A percentile compares a stretch with the other conserved stretches of the same genome.
These are phyloP conservation scores for Entomophthora muscae DNA, from an alignment of 371 early-diverging fungal genomes.

Conservation along the genomic window DNA sequence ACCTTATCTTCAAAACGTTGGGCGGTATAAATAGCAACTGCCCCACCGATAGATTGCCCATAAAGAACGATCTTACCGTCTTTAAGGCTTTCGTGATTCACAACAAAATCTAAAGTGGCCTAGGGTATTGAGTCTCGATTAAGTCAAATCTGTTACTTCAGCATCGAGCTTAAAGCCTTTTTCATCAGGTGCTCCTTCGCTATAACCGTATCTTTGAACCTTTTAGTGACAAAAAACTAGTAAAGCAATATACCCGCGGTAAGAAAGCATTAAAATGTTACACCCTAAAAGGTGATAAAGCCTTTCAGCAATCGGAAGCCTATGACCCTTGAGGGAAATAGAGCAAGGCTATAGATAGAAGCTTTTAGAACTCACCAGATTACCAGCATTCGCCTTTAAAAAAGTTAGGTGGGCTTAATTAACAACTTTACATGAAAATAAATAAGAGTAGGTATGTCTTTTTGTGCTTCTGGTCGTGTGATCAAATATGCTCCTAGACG, in stretches of 20 bases:
- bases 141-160: constrained; percentile 27
- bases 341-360: neutral
- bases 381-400: constrained; percentile 80
- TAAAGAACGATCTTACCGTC: constrained; percentile 65
- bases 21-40: constrained; percentile 79
- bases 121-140: constrained; percentile 12
- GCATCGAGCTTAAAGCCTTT: constrained; percentile 75
- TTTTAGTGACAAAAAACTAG: neutral
- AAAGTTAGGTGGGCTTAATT: neutral
- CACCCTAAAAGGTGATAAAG: constrained; percentile 38
- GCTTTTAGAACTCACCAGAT: constrained; percentile 39
- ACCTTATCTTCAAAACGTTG: constrained; percentile 45
- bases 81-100: constrained; percentile 42
- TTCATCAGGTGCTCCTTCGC: constrained; percentile 73
- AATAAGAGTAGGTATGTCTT: constrained; percentile 48
- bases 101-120: constrained; percentile 68
- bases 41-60: constrained; percentile 96
- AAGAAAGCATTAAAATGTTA: constrained; percentile 88
- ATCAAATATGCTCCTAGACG: constrained; percentile 65
- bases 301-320: constrained; percentile 67
- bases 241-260: constrained; percentile 52
- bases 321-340: constrained; percentile 39
- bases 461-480: constrained; percentile 28
- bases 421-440: constrained; percentile 56
- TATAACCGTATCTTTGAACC: constrained; percentile 49